These are phyloP conservation scores for Neodidymelliopsis sp. DNA, from an alignment of 2,329 filamentous ascomycete species.

Conservation along the genomic window DNA sequence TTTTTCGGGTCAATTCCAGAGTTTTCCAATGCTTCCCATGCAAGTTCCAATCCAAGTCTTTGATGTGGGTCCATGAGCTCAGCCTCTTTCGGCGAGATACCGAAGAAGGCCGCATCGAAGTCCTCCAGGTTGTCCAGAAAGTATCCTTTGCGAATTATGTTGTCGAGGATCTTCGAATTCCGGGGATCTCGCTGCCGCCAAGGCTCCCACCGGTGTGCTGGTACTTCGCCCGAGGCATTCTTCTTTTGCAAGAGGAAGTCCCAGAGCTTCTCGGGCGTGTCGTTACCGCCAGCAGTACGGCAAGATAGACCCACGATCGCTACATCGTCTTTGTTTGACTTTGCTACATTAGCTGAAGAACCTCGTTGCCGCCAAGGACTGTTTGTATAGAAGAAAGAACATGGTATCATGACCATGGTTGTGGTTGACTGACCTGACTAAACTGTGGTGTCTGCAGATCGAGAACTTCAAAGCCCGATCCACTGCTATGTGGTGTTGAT, in stretches of 20 bases:
- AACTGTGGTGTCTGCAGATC: not conserved
- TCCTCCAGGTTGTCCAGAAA: slow-evolving; percentile 38
- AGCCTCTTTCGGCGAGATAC: slow-evolving; percentile 41
- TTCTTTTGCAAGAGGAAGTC: slow-evolving; percentile 39
- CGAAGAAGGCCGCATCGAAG: slow-evolving; percentile 41
- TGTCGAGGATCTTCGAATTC: slow-evolving; percentile 34
- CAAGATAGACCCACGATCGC: slow-evolving; percentile 48
- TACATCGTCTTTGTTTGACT: slow-evolving; percentile 24
- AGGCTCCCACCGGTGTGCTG: slow-evolving; percentile 43
- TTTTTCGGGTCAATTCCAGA: slow-evolving; percentile 30
- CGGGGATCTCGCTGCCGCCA: slow-evolving; percentile 36
- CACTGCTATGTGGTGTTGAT: slow-evolving; percentile 11
- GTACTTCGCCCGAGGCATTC: slow-evolving; percentile 40
- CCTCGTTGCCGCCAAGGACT: too few relatives aligned
- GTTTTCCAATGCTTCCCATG: slow-evolving; percentile 40
- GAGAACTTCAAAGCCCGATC: slow-evolving; percentile 5
- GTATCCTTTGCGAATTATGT: slow-evolving; percentile 40
- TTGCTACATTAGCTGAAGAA: not conserved
- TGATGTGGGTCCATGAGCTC: slow-evolving; percentile 39
- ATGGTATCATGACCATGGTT: too few relatives aligned
- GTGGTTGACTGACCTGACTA: slow-evolving; percentile 3
- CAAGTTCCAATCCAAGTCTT: slow-evolving; percentile 31
- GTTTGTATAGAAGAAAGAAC: too few relatives aligned
- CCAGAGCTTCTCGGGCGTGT: slow-evolving; percentile 46
- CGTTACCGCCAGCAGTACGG: slow-evolving; percentile 39